Evolutionary conservation across 345 rosid species (phyloP), one percentile per base, ranked within the genome.

Genomic region (Citrus reticulata): DNA sequence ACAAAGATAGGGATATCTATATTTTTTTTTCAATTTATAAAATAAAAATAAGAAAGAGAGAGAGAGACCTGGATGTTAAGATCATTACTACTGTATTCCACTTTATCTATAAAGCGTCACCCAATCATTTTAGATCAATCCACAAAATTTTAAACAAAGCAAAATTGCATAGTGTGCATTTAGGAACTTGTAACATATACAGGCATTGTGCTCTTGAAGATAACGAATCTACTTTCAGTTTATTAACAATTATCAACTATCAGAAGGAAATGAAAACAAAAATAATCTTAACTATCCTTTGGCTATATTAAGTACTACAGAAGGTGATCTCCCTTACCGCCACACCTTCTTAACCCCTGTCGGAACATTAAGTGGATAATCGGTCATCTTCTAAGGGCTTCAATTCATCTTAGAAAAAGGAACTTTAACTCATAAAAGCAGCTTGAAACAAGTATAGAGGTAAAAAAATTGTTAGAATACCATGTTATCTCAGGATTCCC

Each of bases 391-490:
- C 35, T 3, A 20, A 32, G n/a, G 70, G 14, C 70, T 16, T 40
- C 19, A 46, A 35, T 76, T 75, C 34, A 46, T 7, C 37, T 59
- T 13, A 76, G 66, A 46, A 19, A 14, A 32, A 67, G 35, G 64
- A 51, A 49, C 55, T 32, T 46, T 74, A 29, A 49, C 6, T 13
- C 19, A 27, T 2, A 20, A 27, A 73, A 40, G 70, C 62, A 13
- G 25, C 63, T 69, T 74, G 0, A 40, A 4, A 29, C 58, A 68
- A 9, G 34, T 24, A 62, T 46, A 24, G 14, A 32, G 40, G 35
- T 55, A 75, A 16, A 57, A 19, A 42, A 70, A 68, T 37, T 22
- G 73, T 75, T 70, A 67, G 73, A 72, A 73, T 82, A 85, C 78
- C 75, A 37, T 76, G 74, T 10, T 32, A 59, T 67, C 61, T 39